These are phyloP conservation scores for Orbilia ellipsospora DNA, from an alignment of 2,329 filamentous ascomycete genomes.

Conservation along the genomic window DNA sequence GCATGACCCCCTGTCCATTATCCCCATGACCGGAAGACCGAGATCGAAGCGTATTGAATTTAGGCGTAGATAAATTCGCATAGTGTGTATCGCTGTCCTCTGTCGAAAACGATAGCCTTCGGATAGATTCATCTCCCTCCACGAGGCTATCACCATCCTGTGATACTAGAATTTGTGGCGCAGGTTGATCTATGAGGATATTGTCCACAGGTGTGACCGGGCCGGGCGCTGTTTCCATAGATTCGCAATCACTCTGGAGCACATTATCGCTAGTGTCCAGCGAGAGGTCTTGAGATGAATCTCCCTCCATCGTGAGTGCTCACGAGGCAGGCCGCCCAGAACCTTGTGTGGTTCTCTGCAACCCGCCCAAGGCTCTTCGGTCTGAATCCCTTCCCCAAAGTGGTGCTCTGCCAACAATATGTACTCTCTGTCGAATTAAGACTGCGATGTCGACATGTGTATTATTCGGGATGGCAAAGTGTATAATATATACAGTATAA, in stretches of 20 bases:
- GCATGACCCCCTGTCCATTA: constrained; percentile 43
- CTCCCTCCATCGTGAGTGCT: constrained; percentile 29
- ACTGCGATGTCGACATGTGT: constrained; percentile 23
- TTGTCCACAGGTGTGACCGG: constrained; percentile 40
- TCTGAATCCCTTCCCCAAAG: neutral
- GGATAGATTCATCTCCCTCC: constrained; percentile 43
- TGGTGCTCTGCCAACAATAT: neutral
- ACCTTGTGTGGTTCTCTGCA: neutral
- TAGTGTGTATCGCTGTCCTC: constrained; percentile 43
- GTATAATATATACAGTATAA: constrained; percentile 22
- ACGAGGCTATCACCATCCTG: constrained; percentile 40
- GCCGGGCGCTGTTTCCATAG: constrained; percentile 35
- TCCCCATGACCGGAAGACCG: constrained; percentile 32
- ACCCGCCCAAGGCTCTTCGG: too few relatives aligned
- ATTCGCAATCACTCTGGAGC: constrained; percentile 47
- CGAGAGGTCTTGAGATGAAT: constrained; percentile 15
- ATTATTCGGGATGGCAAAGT: neutral
- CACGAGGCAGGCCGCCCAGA: constrained; percentile 2
- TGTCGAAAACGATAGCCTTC: constrained; percentile 47
- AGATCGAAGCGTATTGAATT: constrained; percentile 44
- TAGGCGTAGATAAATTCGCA: constrained; percentile 29
- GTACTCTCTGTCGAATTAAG: constrained; percentile 7
- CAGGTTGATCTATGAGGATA: constrained; percentile 15
- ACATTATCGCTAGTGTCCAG: constrained; percentile 27
- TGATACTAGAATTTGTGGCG: constrained; percentile 48